Conservation (phyloP, 2,329 filamentous ascomycete genomes). For the Ambrosiella beaveri region DNA sequence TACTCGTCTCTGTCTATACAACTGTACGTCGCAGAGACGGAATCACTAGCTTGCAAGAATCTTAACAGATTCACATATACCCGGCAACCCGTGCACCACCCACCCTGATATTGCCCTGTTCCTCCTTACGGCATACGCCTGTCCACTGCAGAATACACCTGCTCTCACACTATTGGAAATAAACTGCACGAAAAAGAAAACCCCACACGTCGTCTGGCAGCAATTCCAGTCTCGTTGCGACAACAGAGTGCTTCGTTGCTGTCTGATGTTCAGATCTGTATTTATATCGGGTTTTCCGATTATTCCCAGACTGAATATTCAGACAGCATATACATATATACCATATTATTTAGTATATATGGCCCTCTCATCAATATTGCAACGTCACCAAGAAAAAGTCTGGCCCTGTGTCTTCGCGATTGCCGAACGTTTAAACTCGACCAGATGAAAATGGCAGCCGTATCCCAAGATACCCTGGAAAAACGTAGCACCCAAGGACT, state of each 20-base stretch:
- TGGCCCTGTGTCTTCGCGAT: too few relatives aligned
- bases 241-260: not conserved
- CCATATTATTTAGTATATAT: too few relatives aligned
- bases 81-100: not conserved
- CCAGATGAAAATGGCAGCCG: not conserved
- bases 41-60: not conserved
- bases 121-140: not conserved
- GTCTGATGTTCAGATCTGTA: not conserved
- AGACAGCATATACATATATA: too few relatives aligned
- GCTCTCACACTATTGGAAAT: not conserved
- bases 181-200: not conserved
- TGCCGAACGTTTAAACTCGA: not conserved
- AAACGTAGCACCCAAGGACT: not conserved
- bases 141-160: not conserved
- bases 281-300: not conserved
- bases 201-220: not conserved
- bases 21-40: not conserved
- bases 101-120: not conserved
- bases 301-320: too few relatives aligned
- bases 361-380: too few relatives aligned
- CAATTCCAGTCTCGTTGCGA: not conserved
- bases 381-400: too few relatives aligned
- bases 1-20: not conserved
- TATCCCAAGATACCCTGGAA: not conserved
- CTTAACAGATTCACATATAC: conserved; percentile 2